A percentile compares a stretch with the other conserved stretches of the same genome.
Conservation (phyloP, 2,329 filamentous ascomycete genomes). For the Cytospora schulzeri region DNA sequence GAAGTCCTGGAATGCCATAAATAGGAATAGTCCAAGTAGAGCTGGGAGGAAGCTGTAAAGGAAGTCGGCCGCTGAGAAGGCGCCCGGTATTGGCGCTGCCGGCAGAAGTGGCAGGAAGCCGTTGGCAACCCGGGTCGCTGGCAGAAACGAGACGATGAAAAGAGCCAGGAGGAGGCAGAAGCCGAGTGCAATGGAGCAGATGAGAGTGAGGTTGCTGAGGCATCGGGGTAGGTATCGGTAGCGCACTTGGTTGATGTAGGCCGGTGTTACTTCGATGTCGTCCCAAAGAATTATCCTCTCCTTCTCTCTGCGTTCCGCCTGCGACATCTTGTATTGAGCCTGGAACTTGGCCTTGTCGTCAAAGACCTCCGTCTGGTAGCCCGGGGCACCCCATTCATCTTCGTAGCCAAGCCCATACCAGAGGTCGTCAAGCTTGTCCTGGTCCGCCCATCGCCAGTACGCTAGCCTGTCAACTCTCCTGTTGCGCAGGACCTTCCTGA, state of each 20-base stretch:
- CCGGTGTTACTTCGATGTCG: slow-evolving; percentile 43
- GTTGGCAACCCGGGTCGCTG: slow-evolving; percentile 61
- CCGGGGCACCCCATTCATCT: slow-evolving; percentile 22
- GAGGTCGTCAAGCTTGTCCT: slow-evolving; percentile 56
- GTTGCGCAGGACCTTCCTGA: slow-evolving; percentile 55
- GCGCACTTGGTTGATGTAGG: slow-evolving; percentile 53
- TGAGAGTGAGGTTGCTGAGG: slow-evolving; percentile 66
- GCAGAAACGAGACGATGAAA: slow-evolving; percentile 77
- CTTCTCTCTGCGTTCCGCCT: slow-evolving; percentile 28
- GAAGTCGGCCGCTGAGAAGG: slow-evolving; percentile 87
- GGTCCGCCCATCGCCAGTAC: slow-evolving; percentile 75
- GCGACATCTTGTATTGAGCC: slow-evolving; percentile 12
- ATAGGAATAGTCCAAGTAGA: slow-evolving; percentile 66
- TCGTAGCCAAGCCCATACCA: slow-evolving; percentile 74
- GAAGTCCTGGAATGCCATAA: slow-evolving; percentile 66
- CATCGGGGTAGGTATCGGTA: slow-evolving; percentile 78
- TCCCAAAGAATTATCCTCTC: slow-evolving; percentile 27
- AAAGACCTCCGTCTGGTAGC: slow-evolving; percentile 15
- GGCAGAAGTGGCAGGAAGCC: slow-evolving; percentile 74
- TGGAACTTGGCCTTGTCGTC: slow-evolving; percentile 18
- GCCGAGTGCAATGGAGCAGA: slow-evolving; percentile 64
- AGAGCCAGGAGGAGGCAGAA: slow-evolving; percentile 68
- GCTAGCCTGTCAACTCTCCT: slow-evolving; percentile 73
- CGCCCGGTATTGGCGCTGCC: slow-evolving; percentile 59
- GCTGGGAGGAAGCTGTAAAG: slow-evolving; percentile 78